These are phyloP conservation scores for Lentinula sp. DNA, from an alignment of 768 basidiomycete genomes.

Conservation along the genomic window DNA sequence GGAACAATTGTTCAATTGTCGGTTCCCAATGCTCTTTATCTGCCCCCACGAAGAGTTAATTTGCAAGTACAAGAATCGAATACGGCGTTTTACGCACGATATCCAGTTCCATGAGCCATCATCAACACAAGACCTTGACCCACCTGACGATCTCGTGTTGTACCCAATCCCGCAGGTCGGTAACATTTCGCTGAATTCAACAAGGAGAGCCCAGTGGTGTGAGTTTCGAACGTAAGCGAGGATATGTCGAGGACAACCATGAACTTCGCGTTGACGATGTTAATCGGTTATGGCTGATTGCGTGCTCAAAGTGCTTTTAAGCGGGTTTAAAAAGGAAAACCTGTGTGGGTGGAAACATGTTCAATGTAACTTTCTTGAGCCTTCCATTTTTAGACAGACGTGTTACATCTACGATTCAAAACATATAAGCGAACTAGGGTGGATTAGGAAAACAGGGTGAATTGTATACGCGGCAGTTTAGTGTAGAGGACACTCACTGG, in stretches of 20 bases:
- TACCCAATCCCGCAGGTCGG: neutral
- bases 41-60: neutral
- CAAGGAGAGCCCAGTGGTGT: neutral
- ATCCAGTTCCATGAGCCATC: conserved; percentile 6
- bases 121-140: neutral
- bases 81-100: neutral
- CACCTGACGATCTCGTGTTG: neutral
- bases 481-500: no score
- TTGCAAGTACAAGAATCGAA: neutral
- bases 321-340: no score
- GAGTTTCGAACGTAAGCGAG: neutral
- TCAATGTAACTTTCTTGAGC: no score
- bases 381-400: no score
- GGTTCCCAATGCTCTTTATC: conserved; percentile 7
- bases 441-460: no score
- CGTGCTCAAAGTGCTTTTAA: no score
- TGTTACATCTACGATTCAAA: no score
- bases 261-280: neutral
- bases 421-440: no score
- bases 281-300: neutral
- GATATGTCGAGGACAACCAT: neutral
- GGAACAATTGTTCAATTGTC: neutral
- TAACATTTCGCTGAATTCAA: conserved; percentile 6
- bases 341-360: no score
- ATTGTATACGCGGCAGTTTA: no score